Evolutionary conservation across 106 monocot species (phyloP), one percentile per base, ranked within the genome.

Genomic region (Agapanthus africanus): DNA sequence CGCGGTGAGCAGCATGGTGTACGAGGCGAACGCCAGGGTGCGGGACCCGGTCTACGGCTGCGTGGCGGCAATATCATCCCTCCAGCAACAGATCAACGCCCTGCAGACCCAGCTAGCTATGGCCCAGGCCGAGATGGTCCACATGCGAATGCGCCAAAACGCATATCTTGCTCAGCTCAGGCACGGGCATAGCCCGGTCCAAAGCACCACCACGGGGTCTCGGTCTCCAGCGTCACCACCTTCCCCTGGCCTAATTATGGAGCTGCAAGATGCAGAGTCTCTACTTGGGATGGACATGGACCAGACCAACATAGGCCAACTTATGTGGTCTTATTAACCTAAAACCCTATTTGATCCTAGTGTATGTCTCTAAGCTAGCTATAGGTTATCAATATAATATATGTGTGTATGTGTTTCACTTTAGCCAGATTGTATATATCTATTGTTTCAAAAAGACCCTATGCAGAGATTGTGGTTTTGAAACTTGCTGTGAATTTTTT

Each of bases 1-100:
- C 35, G 80, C 84, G 3, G 84, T 81, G 69, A 84, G 84, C 84
- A 84, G 84, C 52, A 59, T 84, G 66, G 84, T 84, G 4, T 80
- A 84, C 51, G 84, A 84, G 70, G 84, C 84, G 14, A 81, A 81
- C 28, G 84, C 84, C 2, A 65, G 84, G 15, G 67, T 84, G 27
- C 54, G 84, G 6, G 84, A 84, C 37, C 84, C 84, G 0, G 70
- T 84, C 40, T 84, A 84, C 37, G 84, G 84, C 11, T 84, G 84
- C 37, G 84, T 81, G 3, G 84, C 73, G 11, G 77, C 84, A 60
- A 77, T 80, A 77, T 77, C 84, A 4, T 67, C 80, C 41, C 80
- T 81, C 41, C 80, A 81, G 63, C 76, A 65, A 21, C 84, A 84
- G 63, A 67, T 84, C 19, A 77, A 84, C 40, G 16, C 38, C 14